A percentile compares a stretch with the other conserved stretches of the same genome.
Conservation (phyloP, 129 eudicot species). For the Logfia minima region DNA sequence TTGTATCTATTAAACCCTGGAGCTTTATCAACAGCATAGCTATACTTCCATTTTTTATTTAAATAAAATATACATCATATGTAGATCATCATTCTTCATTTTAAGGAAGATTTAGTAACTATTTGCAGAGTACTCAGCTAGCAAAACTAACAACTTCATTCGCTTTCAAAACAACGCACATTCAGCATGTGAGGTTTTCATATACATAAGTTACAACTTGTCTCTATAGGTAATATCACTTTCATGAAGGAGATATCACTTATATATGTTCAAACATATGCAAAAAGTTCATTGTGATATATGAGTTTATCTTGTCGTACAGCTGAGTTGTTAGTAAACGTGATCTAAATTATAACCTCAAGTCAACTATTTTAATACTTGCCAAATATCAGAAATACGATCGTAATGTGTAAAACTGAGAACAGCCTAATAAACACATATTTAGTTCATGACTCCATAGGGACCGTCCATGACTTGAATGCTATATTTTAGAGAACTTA, state of each 20-base stretch:
- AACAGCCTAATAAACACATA: not conserved
- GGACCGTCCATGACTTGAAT: not conserved
- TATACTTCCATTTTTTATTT: not conserved
- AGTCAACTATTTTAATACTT: not conserved
- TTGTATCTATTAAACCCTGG: not conserved
- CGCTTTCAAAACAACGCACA: too few relatives aligned
- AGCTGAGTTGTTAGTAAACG: not conserved
- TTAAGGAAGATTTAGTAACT: not conserved
- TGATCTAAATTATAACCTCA: not conserved
- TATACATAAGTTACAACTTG: too few relatives aligned
- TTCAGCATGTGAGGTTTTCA: too few relatives aligned
- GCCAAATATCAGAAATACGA: not conserved
- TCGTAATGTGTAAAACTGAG: not conserved
- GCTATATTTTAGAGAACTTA: constrained; percentile 38
- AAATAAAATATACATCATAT: not conserved
- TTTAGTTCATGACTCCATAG: not conserved
- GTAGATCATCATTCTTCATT: not conserved
- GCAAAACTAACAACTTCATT: too few relatives aligned
- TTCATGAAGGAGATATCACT: not conserved
- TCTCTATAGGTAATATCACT: too few relatives aligned
- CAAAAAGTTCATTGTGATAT: not conserved
- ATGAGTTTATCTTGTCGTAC: not conserved
- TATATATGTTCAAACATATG: not conserved
- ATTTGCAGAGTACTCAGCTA: not conserved
- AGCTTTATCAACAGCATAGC: not conserved